These are phyloP conservation scores for Coemansia sp. DNA, from an alignment of 192 early-diverging fungal genomes.

Conservation along the genomic window DNA sequence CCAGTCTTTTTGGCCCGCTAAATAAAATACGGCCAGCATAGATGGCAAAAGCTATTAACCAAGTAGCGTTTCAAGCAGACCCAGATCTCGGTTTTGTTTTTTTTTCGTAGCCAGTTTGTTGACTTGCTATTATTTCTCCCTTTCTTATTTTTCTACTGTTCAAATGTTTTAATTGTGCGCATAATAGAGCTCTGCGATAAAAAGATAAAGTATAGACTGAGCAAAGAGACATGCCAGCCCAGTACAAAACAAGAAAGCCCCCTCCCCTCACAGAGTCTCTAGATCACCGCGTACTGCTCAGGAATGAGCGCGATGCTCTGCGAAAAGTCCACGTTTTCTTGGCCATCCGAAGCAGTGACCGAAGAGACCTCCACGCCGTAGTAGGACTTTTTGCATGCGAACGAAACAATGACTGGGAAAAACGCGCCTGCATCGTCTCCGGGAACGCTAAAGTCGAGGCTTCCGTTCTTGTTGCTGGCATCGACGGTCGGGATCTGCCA, in stretches of 20 bases:
- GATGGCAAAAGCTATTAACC: not conserved
- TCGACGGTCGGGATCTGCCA: conserved; percentile 83
- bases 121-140: too few relatives aligned
- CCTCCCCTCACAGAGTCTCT: not conserved
- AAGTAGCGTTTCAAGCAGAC: too few relatives aligned
- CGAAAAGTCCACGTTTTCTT: conserved; percentile 62
- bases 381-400: conserved; percentile 66
- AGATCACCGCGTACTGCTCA: conserved; percentile 77
- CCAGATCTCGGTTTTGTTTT: not conserved
- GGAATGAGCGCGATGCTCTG: conserved; percentile 67
- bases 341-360: conserved; percentile 53
- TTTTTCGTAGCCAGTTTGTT: too few relatives aligned
- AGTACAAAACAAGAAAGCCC: too few relatives aligned
- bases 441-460: conserved; percentile 78
- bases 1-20: conserved; percentile 22
- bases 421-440: conserved; percentile 75
- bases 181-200: not conserved
- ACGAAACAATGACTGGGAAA: conserved; percentile 84
- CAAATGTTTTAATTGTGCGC: not conserved
- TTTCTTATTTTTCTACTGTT: too few relatives aligned
- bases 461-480: conserved; percentile 68
- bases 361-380: conserved; percentile 69
- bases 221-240: not conserved
- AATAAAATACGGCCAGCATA: conserved; percentile 21
- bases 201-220: not conserved